A percentile compares a stretch with the other conserved stretches of the same genome.
Conservation (phyloP, 306 rosid species). For the Oxytropis ochrocephala region DNA sequence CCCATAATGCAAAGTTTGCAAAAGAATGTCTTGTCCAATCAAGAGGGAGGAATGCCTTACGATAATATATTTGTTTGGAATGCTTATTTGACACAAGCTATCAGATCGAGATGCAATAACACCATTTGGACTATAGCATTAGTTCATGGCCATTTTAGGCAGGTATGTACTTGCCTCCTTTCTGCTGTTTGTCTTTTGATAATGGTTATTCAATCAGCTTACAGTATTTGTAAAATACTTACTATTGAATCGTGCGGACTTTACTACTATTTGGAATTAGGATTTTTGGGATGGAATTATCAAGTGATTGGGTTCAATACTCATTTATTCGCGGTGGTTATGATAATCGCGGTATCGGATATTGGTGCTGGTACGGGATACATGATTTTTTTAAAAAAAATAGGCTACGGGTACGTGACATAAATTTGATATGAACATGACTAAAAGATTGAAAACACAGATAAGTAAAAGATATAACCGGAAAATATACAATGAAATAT, state of each 20-base stretch:
- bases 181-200: neutral
- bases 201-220: neutral
- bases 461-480: too few species aligned
- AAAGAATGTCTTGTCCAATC: slow-evolving; percentile 50
- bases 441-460: too few species aligned
- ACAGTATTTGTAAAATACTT: neutral
- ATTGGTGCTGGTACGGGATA: too few species aligned
- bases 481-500: too few species aligned
- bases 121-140: slow-evolving; percentile 91
- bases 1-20: slow-evolving; percentile 97
- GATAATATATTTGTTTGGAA: slow-evolving; percentile 96
- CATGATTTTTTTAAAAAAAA: too few species aligned
- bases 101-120: slow-evolving; percentile 85
- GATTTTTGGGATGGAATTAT: neutral
- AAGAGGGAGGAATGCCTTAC: slow-evolving; percentile 62
- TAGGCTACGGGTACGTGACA: too few species aligned
- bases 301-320: neutral
- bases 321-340: neutral
- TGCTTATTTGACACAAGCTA: slow-evolving; percentile 75
- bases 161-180: slow-evolving; percentile 36
- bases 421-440: too few species aligned
- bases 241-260: neutral
- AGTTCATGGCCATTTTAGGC: slow-evolving; percentile 95
- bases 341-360: too few species aligned
- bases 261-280: neutral